Evolutionary conservation across 306 rosid species (phyloP).

Genomic region (Prunus campanulata): DNA sequence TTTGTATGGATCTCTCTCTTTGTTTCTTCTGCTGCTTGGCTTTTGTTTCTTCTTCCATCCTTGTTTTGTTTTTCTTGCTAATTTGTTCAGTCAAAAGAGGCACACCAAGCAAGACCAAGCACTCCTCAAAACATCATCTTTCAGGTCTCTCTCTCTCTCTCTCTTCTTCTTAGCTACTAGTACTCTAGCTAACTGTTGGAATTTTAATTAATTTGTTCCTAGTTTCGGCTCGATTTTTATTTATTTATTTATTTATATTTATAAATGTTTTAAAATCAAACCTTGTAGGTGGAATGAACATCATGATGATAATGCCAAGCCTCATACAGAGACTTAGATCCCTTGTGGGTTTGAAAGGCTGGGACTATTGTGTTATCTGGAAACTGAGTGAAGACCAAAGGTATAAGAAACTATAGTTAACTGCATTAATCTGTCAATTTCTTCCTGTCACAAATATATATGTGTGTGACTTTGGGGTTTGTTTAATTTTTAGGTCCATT

Average conservation of each 20-base stretch:
- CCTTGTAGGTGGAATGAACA: slow-evolving; percentile 44
- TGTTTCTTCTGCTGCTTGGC: slow-evolving; percentile 31
- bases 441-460: not conserved
- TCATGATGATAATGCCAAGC: slow-evolving; percentile 40
- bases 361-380: slow-evolving; percentile 77
- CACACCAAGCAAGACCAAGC: not conserved
- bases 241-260: not conserved
- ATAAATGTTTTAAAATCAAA: not conserved
- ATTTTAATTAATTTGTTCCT: not conserved
- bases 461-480: slow-evolving; percentile 3
- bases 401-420: slow-evolving; percentile 21
- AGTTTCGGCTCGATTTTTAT: not conserved
- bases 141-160: slow-evolving; percentile 6
- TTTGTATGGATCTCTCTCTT: slow-evolving; percentile 41
- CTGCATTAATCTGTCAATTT: not conserved
- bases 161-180: too few species aligned
- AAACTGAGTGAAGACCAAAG: slow-evolving; percentile 79
- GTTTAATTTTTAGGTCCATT: slow-evolving; percentile 41
- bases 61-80: slow-evolving; percentile 28
- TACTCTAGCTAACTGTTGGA: not conserved
- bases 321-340: slow-evolving; percentile 60
- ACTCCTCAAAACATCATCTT: not conserved
- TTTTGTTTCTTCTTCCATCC: slow-evolving; percentile 12
- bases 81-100: slow-evolving; percentile 30
- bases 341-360: slow-evolving; percentile 65